Base-by-base conservation (phyloP, 768 basidiomycete genomes). In the Pleurotus tuber-regium region DNA sequence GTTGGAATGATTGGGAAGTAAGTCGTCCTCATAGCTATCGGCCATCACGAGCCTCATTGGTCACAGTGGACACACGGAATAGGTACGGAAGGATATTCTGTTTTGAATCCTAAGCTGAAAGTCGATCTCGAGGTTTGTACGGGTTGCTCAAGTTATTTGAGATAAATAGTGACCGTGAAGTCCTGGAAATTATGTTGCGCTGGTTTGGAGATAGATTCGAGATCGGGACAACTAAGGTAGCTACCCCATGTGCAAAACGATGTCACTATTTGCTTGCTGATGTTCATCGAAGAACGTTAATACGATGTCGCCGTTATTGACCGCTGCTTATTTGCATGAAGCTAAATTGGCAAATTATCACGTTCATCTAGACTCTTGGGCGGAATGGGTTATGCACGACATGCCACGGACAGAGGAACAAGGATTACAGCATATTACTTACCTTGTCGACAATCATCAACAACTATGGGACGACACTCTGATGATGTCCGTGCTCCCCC, bases 381-480 rank as follows among this genome's bases (percentile, higher is more conserved):
- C 71, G 6, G 77, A 78, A 60, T 79, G 76, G 76, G 71, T 68
- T 19, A 77, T 78, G 72, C 62, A 73, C 51, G 73, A 74, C 24
- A 70, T 74, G 66, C 74, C 74, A 7, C 61, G 74, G 18, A 76
- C 71, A 4, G 68, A 77, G 52, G 76, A 76, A 55, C 70, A 67
- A 3, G 72, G 74, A 39, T 62, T 78, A 31, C 77, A 78, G 56
- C 78, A 79, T 54, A 76, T 73, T 50, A 78, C 76, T 10, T 76
- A 73, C 58, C 61, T 70, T 24, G 63, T 61, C 19, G 63, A 65
- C 36, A 72, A 79, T 59, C 43, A 67, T 55, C 71, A 78, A 52
- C 77, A 80, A 53, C 59, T 79, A 4, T 79, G 79, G 79, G 78
- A 81, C 59, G 80, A 83, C 60, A 81, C 79, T 2, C 63, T 80